Evolutionary conservation across 768 basidiomycete species (phyloP).

Genomic region (Terana coerulea): DNA sequence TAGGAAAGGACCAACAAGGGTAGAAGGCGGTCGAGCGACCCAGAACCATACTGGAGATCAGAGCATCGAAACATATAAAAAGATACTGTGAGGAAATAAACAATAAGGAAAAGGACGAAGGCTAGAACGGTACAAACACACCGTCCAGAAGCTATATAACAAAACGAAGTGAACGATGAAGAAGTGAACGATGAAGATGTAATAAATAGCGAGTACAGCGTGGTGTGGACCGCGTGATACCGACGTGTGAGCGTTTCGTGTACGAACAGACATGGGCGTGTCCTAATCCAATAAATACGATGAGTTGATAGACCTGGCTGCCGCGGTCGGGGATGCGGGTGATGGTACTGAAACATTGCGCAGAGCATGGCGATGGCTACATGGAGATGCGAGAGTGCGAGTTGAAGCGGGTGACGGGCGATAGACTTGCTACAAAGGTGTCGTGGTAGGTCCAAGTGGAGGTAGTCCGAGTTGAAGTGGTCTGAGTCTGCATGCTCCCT

Average conservation of each 20-base stretch:
- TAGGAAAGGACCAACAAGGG: neutral
- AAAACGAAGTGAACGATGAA: neutral
- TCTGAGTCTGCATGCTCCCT: too few species aligned
- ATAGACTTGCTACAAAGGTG: too few species aligned
- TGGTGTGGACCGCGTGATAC: neutral
- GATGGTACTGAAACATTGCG: neutral
- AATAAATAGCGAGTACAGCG: neutral
- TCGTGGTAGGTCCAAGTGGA: too few species aligned
- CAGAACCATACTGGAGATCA: neutral
- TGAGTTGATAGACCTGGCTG: neutral
- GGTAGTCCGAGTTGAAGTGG: too few species aligned
- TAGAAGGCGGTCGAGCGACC: neutral
- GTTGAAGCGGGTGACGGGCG: too few species aligned
- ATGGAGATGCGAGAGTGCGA: too few species aligned
- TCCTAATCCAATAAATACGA: slow-evolving; percentile 9
- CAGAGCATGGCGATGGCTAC: too few species aligned
- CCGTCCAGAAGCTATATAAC: neutral
- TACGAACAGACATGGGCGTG: neutral
- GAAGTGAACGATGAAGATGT: too few species aligned
- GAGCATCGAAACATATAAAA: neutral
- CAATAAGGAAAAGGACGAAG: neutral
- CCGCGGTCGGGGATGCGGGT: neutral
- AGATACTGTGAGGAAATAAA: neutral
- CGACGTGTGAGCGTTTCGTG: slow-evolving; percentile 1
- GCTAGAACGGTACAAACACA: neutral